Evolutionary conservation across 2,329 filamentous ascomycete genomes (phyloP).

Genomic region (Apiospora kogelbergensis): DNA sequence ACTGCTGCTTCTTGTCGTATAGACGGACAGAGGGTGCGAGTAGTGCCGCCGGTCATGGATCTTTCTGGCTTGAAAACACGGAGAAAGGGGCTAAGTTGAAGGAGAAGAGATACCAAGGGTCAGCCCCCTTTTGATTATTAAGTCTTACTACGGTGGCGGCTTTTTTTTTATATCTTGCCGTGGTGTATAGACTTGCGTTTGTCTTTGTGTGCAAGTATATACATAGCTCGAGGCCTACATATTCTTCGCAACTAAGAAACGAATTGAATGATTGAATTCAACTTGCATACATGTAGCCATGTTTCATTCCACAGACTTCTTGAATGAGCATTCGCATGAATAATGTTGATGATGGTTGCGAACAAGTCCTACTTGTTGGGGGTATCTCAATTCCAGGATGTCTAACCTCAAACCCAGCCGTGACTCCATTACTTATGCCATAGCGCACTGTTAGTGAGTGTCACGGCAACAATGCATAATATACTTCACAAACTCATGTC

Average conservation of each 20-base stretch:
- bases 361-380: neutral
- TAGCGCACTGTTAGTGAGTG: neutral
- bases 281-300: neutral
- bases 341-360: neutral
- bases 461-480: too few relatives aligned
- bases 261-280: neutral
- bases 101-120: neutral
- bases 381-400: conserved; percentile 3
- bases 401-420: neutral
- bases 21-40: neutral
- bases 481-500: too few relatives aligned
- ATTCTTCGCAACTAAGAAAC: neutral
- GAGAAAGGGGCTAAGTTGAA: neutral
- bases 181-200: neutral
- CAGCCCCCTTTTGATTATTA: neutral
- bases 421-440: neutral
- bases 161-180: neutral
- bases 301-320: neutral
- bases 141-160: neutral
- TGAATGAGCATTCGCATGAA: too few relatives aligned
- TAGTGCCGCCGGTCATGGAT: neutral
- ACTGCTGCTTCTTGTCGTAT: neutral
- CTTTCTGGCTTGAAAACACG: neutral
- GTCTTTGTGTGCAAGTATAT: neutral
- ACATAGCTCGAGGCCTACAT: neutral